Evolutionary conservation across 1,284 basidiomycete genomes (phyloP).

Genomic region (Exobasidium rhododendri): DNA sequence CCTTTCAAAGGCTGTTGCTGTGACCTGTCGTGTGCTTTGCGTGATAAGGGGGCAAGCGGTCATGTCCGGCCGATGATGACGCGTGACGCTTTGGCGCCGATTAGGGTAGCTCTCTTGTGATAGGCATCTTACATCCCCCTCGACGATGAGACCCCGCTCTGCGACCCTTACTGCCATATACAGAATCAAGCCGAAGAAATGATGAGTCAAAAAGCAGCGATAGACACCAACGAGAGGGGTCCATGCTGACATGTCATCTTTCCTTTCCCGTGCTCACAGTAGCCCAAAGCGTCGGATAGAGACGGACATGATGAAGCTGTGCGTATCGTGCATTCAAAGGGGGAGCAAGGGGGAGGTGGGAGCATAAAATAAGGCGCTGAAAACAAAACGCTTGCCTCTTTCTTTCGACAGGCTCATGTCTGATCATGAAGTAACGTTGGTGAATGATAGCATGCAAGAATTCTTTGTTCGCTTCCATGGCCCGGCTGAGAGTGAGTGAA

Average conservation of each 20-base stretch:
- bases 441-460: constrained; percentile 98
- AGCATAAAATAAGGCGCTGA: not conserved
- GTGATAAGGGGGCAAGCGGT: too few species aligned
- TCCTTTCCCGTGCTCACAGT: constrained; percentile 46
- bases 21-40: too few species aligned
- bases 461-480: constrained; percentile 96
- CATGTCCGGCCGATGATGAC: too few species aligned
- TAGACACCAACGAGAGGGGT: too few species aligned
- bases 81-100: too few species aligned
- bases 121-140: too few species aligned
- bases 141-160: too few species aligned
- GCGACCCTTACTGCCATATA: too few species aligned
- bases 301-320: constrained; percentile 99
- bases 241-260: not conserved
- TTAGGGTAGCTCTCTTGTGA: too few species aligned
- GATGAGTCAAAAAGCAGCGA: too few species aligned
- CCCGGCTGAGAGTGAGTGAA: constrained; percentile 80
- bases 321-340: constrained; percentile 50
- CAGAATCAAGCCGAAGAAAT: too few species aligned
- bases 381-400: not conserved
- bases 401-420: constrained; percentile 45
- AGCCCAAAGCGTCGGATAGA: constrained; percentile 89
- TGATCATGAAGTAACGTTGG: constrained; percentile 76
- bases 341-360: not conserved
- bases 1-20: too few species aligned